phyloP scores from a whole-genome alignment of 306 rosid species.

The Ceratonia siliqua region DNA sequence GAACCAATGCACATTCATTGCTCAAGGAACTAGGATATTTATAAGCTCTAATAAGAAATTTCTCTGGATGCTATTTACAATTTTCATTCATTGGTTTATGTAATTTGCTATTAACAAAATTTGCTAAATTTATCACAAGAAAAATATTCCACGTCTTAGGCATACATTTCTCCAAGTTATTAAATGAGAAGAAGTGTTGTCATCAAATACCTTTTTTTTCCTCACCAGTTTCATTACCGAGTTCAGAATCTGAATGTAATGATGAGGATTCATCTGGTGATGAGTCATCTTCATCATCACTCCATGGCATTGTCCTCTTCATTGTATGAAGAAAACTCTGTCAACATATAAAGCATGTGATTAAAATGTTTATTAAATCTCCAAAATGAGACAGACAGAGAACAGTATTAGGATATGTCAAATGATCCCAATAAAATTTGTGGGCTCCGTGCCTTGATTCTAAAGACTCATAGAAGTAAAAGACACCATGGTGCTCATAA shows the following conservation, averaged over 20 bases:
- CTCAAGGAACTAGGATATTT: neutral
- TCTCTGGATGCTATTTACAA: neutral
- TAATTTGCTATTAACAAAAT: neutral
- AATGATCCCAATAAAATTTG: neutral
- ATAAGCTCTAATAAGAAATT: constrained; percentile 11
- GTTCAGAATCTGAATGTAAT: constrained; percentile 53
- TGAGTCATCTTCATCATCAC: constrained; percentile 59
- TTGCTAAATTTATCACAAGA: neutral
- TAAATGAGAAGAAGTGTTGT: constrained; percentile 7
- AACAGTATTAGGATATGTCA: neutral
- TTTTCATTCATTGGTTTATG: neutral
- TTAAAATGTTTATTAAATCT: neutral
- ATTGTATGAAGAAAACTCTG: constrained; percentile 42
- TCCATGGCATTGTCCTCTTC: constrained; percentile 88
- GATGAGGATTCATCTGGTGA: constrained; percentile 55
- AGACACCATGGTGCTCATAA: neutral
- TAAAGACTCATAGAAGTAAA: neutral
- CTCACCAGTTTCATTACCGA: constrained; percentile 40
- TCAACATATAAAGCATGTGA: neutral
- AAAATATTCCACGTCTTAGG: neutral
- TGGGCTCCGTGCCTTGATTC: neutral
- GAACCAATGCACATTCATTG: neutral
- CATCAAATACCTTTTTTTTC: constrained; percentile 44
- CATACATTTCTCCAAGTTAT: constrained; percentile 5
- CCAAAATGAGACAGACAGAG: neutral